A percentile compares a stretch with the other conserved stretches of the same genome.
Evolutionary conservation across 768 basidiomycete species (phyloP).

Genomic region (Leccinellum albellum): DNA sequence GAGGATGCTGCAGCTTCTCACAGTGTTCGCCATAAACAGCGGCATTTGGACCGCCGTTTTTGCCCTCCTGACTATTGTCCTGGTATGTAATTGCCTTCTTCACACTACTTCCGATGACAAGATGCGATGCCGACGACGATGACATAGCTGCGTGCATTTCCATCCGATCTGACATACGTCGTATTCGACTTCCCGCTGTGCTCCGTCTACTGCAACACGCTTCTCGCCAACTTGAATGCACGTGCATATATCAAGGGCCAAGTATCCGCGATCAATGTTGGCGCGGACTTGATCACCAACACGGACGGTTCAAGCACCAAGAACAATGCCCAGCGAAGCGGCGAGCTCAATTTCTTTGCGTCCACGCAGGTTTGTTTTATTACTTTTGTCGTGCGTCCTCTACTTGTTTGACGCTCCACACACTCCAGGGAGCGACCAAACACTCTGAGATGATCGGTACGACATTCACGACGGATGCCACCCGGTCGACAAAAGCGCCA

Average conservation of each 20-base stretch:
- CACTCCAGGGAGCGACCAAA: neutral
- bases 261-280: neutral
- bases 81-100: neutral
- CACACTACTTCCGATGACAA: neutral
- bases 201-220: conserved; percentile 1
- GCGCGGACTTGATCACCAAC: neutral
- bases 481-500: neutral
- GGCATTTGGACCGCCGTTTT: conserved; percentile 3
- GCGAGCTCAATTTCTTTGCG: neutral
- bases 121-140: neutral
- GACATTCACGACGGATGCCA: neutral
- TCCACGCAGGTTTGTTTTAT: neutral
- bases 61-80: neutral
- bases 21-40: conserved; percentile 5
- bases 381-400: neutral
- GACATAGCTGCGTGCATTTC: neutral
- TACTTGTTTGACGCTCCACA: neutral
- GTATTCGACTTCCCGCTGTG: conserved; percentile 1
- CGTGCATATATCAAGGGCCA: conserved; percentile 3
- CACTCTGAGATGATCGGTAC: neutral
- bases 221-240: conserved; percentile 4
- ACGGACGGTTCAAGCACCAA: neutral
- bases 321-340: neutral
- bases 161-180: neutral
- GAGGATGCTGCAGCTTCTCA: conserved; percentile 1